These are phyloP conservation scores for Coprinopsis sp. DNA, from an alignment of 768 basidiomycete genomes.

Conservation along the genomic window DNA sequence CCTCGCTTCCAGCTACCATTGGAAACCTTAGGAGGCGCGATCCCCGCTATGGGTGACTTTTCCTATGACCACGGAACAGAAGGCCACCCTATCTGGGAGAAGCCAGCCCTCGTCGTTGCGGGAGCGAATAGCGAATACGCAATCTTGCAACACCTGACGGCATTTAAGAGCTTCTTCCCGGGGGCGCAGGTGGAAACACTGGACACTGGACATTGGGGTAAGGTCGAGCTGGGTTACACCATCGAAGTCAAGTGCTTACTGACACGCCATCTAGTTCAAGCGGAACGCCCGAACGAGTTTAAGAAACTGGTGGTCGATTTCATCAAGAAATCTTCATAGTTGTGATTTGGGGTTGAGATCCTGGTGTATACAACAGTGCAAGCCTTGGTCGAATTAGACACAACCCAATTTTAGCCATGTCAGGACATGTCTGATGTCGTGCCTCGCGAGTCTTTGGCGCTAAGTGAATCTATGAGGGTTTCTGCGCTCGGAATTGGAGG, in stretches of 20 bases:
- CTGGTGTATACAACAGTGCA: no score
- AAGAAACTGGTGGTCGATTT: constrained; percentile 33
- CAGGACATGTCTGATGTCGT: no score
- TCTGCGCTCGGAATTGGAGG: no score
- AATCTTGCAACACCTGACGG: constrained; percentile 62
- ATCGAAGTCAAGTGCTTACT: not conserved
- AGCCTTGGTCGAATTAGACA: no score
- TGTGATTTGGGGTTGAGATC: no score
- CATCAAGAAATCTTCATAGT: no score
- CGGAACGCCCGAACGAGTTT: constrained; percentile 70
- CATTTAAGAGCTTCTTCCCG: constrained; percentile 71
- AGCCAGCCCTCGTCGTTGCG: constrained; percentile 69
- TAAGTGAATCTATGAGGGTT: no score
- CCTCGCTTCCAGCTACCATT: constrained; percentile 72
- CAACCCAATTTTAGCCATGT: no score
- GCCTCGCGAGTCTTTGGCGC: no score
- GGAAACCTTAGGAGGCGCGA: constrained; percentile 52
- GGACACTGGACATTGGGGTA: constrained; percentile 87
- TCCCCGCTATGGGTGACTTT: constrained; percentile 73
- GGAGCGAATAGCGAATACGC: constrained; percentile 78
- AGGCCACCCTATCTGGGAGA: constrained; percentile 48
- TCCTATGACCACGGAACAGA: constrained; percentile 50
- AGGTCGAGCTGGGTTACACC: constrained; percentile 15
- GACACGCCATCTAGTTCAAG: constrained; percentile 55
- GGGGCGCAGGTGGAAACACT: constrained; percentile 54